phyloP scores from a whole-genome alignment of 1,139 yeast genomes.

The Protomyces macrosporus region DNA sequence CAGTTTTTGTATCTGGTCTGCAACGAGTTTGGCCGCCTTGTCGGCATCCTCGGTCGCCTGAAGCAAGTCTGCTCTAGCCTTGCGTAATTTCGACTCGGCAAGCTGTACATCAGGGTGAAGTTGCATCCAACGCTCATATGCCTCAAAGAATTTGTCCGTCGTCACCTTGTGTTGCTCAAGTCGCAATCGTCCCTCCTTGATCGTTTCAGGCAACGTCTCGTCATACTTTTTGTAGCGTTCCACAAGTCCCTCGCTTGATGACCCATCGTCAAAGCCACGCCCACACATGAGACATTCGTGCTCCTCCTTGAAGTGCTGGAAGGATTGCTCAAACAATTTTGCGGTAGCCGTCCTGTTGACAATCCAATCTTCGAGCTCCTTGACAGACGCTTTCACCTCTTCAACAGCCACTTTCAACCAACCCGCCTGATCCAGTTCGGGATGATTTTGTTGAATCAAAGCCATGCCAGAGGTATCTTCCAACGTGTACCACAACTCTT shows the following conservation, averaged over 20 bases:
- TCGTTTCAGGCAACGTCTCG: neutral
- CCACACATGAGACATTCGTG: neutral
- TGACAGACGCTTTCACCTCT: neutral
- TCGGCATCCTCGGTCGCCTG: constrained; percentile 13
- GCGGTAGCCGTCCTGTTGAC: neutral
- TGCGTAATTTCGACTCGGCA: constrained; percentile 15
- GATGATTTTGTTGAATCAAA: neutral
- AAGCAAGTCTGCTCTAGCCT: constrained; percentile 9
- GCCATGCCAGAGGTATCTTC: neutral
- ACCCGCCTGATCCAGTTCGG: neutral
- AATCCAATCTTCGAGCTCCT: neutral
- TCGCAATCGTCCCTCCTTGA: neutral
- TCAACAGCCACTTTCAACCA: neutral
- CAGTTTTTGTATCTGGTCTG: neutral
- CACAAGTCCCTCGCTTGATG: neutral
- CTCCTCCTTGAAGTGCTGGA: neutral
- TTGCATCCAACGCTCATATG: constrained; percentile 12
- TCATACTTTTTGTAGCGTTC: neutral
- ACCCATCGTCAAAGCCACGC: neutral
- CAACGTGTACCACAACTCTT: neutral
- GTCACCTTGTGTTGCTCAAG: constrained; percentile 5
- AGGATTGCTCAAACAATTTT: neutral
- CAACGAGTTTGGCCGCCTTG: neutral
- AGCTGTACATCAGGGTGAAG: neutral
- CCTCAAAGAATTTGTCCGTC: neutral